Base-by-base conservation (phyloP, 2,329 filamentous ascomycete species). In the Colletotrichum sp. region DNA sequence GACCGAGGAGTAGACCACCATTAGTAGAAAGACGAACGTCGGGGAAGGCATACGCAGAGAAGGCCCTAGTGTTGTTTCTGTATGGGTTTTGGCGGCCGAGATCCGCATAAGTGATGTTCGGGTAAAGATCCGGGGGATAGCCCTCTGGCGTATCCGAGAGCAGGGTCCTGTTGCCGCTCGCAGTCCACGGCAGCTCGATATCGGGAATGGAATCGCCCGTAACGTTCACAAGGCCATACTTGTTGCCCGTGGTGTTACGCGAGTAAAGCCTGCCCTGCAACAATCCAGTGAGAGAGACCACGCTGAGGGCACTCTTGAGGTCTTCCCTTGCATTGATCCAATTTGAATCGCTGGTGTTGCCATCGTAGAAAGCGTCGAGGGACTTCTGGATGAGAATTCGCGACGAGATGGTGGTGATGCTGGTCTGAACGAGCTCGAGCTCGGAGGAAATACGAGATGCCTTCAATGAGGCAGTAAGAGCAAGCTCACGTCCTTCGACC, bases 401-500 rank as follows among this genome's bases (percentile, higher is more conserved):
- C 1, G 94, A 96, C 8, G 93, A 88, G 60, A 97, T 93, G 70
- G 94, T 93, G 71, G 89, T 88, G 81, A 93, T 94, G 75, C 92
- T 93, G 36, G 94, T 94, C 85, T 96, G 91, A 78, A 98, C 91
- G 67, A 98, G 89, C 67, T 95, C 89, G 71, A 98, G 90, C 82
- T 95, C 94, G 68, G 95, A 93, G 8, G 94, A 89, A 77, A 98
- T 90, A 81, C 96, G 94, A 34, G 94, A 93, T 25, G 96, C 94
- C 84, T 98, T 98, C 81, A 98, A 92, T 4, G 94, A 96, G 8
- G 96, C 96, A 2, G 95, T 95, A 77, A 98, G 88, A 30, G 92
- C 87, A 64, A 98, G 91, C 67, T 93, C 91, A 67, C 91, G 88
- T 15, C 91, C 85, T 82, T 89, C 87, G 78, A 92, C 87, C 67